Evolutionary conservation across 371 early-diverging fungal species (phyloP), one percentile per base, ranked within the genome.

Genomic region (Rhizopus stolonifer): DNA sequence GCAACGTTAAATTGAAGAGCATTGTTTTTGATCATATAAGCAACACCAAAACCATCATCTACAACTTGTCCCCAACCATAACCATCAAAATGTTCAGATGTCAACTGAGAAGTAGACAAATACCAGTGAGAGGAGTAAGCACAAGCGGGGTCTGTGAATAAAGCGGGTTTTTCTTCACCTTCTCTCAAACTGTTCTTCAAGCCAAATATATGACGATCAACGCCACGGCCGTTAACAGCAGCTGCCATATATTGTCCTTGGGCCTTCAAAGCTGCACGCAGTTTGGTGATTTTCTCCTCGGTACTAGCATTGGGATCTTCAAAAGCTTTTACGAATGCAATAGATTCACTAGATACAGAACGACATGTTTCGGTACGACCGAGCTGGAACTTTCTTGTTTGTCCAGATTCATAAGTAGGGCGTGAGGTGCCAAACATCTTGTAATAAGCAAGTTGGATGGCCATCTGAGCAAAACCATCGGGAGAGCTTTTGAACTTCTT

Each of bases 41-140:
- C 96, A 60, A 88, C 67, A 43, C 95, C 96, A 67, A 88, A 97
- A 8, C 98, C 98, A 71, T 93, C 92, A 26, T 91, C 86, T n/a
- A 93, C 91, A 31, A 98, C 97, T 68, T 92, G 92, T 49, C 95
- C 95, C 94, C 95, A 98, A 10, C 98, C 98, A 63, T 94, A 98
- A 38, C 86, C 85, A 51, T 87, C 84, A 77, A 92, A 96, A 73
- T 90, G 73, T 64, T 95, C 95, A 54, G 89, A 86, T 4, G 90
- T 78, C 49, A 98, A 78, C 72, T 96, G 95, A 23, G 94, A 94
- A 0, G 97, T 96, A 17, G 94, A 93, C 29, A 98, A 65, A 68
- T 81, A 86, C 98, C 98, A 98, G 72, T 92, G 93, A 49, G 78
- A 80, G n/a, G 94, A 88, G 56, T 82, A 77, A 23, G 81, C 64